A percentile compares a stretch with the other conserved stretches of the same genome.
These are phyloP conservation scores for Gloeophyllum trabeum DNA, from an alignment of 768 basidiomycete genomes.

Conservation along the genomic window DNA sequence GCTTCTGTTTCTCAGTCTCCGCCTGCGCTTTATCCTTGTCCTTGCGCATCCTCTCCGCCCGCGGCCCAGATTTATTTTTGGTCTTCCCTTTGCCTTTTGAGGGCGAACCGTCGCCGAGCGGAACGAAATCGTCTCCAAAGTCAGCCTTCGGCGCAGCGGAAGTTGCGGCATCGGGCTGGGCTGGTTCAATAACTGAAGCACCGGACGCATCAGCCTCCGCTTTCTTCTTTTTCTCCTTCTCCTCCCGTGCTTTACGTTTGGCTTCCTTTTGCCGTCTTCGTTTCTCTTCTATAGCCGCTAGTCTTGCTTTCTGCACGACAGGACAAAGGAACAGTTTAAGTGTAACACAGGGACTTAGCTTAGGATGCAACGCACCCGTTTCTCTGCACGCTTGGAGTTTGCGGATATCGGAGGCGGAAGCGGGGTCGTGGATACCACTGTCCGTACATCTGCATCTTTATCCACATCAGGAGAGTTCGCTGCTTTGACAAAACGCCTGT, in stretches of 20 bases:
- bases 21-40: background rate
- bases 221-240: background rate
- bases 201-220: background rate
- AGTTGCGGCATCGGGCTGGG: background rate
- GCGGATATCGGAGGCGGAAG: conserved; percentile 4
- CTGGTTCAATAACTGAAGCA: too few relatives aligned
- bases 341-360: background rate
- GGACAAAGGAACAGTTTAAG: conserved; percentile 1
- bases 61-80: background rate
- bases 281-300: conserved; percentile 30
- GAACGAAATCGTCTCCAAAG: background rate
- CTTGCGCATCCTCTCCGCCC: conserved; percentile 3
- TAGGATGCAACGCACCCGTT: conserved; percentile 41
- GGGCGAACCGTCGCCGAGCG: background rate
- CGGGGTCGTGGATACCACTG: too few relatives aligned
- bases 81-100: background rate
- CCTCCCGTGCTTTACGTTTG: conserved; percentile 6
- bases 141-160: background rate
- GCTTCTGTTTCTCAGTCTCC: background rate
- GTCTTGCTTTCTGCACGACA: conserved; percentile 32
- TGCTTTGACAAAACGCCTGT: conserved; percentile 28
- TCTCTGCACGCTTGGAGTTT: conserved; percentile 55
- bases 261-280: conserved; percentile 37
- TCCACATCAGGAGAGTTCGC: background rate
- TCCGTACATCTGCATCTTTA: too few relatives aligned